Base-by-base conservation (phyloP, 768 basidiomycete species). In the Leucosporidium scottii region DNA sequence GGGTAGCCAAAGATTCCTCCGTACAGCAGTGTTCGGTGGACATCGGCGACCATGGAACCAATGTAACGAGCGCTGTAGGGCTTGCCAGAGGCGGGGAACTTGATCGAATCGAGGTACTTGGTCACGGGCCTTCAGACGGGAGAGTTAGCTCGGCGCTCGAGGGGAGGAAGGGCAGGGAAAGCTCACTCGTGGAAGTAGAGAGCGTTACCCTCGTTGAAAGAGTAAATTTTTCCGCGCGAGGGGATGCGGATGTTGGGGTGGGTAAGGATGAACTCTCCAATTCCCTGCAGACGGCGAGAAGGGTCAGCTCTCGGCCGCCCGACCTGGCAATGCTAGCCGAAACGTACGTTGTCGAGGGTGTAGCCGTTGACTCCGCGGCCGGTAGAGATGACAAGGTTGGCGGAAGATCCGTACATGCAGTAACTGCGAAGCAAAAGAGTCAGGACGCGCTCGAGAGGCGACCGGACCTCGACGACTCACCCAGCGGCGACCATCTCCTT, bases 1-100 rank as follows among this genome's bases (percentile, higher is more conserved):
- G 96, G 96, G 79, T 99, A 99, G 13, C 93, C 94, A 75, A 99
- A 99, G 75, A 99, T 98, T 53, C 96, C 96, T 28, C 96, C 96
- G 76, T 99, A 99, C 5, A 99, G 82, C 39, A 99, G 81, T 9
- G 94, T 99, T 74, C 94, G 84, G 80, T 96, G 93, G 30, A 97
- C 94, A 79, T 99, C 94, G 61, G 94, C 93, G 47, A 98, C 96
- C 96, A 99, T 99, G 68, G 91, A 93, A 31, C 96, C 96, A 77
- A 98, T 96, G 80, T 99, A 82, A 63, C 81, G 68, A 3, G 81
- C 79, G 39, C 76, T 77, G 75, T 80, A 80, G 15, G 94, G 93
- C 75, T 81, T 92, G 44, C 85, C 86, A 59, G 84, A 78, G 55
- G 84, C 77, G 1, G 94, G 93, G 78, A 84, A 92, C 80, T 99